A percentile compares a stretch with the other conserved stretches of the same genome.
Evolutionary conservation across 169 alveolate species (phyloP).

Genomic region (Fabrea salina): DNA sequence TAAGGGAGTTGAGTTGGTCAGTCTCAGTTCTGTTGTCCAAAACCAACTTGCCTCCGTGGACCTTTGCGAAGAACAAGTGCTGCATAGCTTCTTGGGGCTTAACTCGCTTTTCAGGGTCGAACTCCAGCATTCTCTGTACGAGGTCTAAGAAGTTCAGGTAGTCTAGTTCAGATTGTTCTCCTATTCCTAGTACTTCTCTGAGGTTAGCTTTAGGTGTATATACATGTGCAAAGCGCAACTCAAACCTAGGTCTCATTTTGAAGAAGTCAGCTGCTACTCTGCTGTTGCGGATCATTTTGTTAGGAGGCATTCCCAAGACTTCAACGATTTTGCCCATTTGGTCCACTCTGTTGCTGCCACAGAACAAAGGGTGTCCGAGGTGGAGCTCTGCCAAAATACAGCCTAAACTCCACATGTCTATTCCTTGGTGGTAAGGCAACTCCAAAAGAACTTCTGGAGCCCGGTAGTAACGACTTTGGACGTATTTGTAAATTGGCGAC

Average conservation of each 20-base stretch:
- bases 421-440: conserved; percentile 46
- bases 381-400: conserved; percentile 65
- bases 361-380: conserved; percentile 66
- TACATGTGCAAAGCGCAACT: too few species aligned
- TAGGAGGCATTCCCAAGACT: conserved; percentile 48
- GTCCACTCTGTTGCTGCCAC: conserved; percentile 68
- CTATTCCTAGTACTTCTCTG: too few species aligned
- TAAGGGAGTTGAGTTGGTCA: too few species aligned
- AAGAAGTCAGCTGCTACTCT: too few species aligned
- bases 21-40: too few species aligned
- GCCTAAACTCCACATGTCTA: conserved; percentile 77
- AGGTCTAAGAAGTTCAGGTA: conserved; percentile 60
- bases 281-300: too few species aligned
- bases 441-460: conserved; percentile 72
- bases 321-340: conserved; percentile 68
- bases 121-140: conserved; percentile 73
- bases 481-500: conserved; percentile 53
- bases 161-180: too few species aligned
- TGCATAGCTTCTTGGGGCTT: conserved; percentile 78
- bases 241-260: too few species aligned
- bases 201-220: too few species aligned
- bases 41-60: background rate
- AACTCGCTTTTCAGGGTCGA: conserved; percentile 76
- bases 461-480: conserved; percentile 71
- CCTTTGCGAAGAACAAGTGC: conserved; percentile 56